Conservation (phyloP, 352 stramenopile genomes). For the Pythium dissimile region DNA sequence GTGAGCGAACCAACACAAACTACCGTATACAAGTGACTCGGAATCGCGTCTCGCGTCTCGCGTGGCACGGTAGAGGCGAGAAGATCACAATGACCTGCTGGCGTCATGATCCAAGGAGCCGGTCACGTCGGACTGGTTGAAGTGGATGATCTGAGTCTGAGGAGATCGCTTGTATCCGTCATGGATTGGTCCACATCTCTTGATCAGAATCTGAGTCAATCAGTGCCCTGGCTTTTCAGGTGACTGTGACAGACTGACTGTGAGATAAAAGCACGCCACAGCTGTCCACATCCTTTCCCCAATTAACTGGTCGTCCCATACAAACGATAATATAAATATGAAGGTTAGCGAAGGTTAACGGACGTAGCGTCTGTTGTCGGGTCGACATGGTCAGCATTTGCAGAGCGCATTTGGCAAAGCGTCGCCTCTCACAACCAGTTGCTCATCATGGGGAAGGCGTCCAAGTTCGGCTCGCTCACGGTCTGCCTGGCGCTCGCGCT, state of each 20-base stretch:
- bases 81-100: background rate
- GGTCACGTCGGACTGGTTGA: background rate
- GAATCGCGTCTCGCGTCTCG: conserved; percentile 10
- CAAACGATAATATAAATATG: conserved; percentile 2
- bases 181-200: background rate
- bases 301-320: conserved; percentile 1
- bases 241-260: too few relatives aligned
- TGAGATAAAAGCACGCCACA: conserved; percentile 9
- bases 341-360: conserved; percentile 8
- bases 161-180: too few relatives aligned
- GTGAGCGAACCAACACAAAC: too few relatives aligned
- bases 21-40: too few relatives aligned
- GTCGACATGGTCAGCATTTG: background rate
- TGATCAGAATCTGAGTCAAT: background rate
- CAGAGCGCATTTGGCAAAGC: background rate
- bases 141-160: conserved; percentile 15
- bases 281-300: background rate
- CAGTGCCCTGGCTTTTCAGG: conserved; percentile 4
- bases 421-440: too few relatives aligned
- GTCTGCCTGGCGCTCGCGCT: conserved; percentile 39
- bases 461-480: conserved; percentile 36
- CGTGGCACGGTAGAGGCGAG: conserved; percentile 7
- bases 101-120: background rate
- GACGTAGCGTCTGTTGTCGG: background rate
- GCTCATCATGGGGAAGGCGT: conserved; percentile 51